Conservation (phyloP, 805 yeast species). For the Metschnikowia kunwiensis region DNA sequence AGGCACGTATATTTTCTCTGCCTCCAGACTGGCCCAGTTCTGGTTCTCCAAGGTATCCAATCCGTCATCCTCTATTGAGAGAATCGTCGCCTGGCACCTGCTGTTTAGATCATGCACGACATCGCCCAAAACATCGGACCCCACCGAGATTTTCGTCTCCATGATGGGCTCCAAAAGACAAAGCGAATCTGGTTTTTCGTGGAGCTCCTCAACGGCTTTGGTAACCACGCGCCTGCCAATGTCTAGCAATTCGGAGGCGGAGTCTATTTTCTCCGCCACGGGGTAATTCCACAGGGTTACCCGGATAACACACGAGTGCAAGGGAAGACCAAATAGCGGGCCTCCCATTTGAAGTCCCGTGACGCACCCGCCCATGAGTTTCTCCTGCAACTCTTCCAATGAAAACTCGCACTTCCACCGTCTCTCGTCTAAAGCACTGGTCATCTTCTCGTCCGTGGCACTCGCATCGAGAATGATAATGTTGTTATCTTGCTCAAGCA, state of each 20-base stretch:
- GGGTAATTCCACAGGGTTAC: slow-evolving; percentile 55
- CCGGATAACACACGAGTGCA: slow-evolving; percentile 59
- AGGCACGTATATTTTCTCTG: slow-evolving; percentile 68
- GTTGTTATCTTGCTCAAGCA: slow-evolving; percentile 48
- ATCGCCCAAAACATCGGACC: slow-evolving; percentile 71
- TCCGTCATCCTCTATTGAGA: slow-evolving; percentile 65
- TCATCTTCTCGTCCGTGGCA: slow-evolving; percentile 28
- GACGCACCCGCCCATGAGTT: slow-evolving; percentile 54
- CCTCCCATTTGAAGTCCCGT: slow-evolving; percentile 71
- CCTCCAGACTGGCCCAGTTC: slow-evolving; percentile 51
- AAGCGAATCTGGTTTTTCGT: slow-evolving; percentile 28
- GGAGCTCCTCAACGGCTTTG: slow-evolving; percentile 21
- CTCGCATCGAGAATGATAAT: slow-evolving; percentile 35
- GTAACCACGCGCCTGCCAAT: slow-evolving; percentile 40
- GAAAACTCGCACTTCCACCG: slow-evolving; percentile 50
- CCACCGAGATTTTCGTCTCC: slow-evolving; percentile 65
- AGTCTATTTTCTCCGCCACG: slow-evolving; percentile 38
- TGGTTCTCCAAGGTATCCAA: slow-evolving; percentile 34
- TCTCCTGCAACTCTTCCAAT: slow-evolving; percentile 50
- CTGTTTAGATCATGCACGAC: slow-evolving; percentile 84
- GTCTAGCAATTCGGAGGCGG: slow-evolving; percentile 39
- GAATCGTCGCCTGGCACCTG: slow-evolving; percentile 70
- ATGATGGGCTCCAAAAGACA: slow-evolving; percentile 84
- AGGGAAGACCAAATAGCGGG: slow-evolving; percentile 49
- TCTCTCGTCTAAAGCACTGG: slow-evolving; percentile 26